These are phyloP conservation scores for Arthrobotrys musiformis DNA, from an alignment of 2,329 filamentous ascomycete genomes.

Conservation along the genomic window DNA sequence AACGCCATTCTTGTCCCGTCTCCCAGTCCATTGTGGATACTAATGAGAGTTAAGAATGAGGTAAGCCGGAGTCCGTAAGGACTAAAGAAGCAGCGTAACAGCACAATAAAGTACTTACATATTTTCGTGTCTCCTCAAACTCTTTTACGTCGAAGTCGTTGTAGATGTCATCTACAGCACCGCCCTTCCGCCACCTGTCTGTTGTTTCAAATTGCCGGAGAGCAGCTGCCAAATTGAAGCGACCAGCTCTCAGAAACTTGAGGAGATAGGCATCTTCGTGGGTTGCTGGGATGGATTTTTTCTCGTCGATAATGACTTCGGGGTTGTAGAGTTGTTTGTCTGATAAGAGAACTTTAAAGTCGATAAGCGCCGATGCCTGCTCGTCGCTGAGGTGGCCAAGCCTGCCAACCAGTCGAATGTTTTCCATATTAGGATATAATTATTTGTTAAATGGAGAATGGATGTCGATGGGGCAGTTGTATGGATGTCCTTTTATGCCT, in stretches of 20 bases:
- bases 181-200: slow-evolving; percentile 35
- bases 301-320: slow-evolving; percentile 46
- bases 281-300: slow-evolving; percentile 22
- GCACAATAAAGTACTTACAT: too few species aligned
- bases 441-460: background rate
- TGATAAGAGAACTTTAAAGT: slow-evolving; percentile 46
- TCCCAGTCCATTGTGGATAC: slow-evolving; percentile 96
- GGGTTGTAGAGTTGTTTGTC: slow-evolving; percentile 43
- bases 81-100: slow-evolving; percentile 49
- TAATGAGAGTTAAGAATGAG: slow-evolving; percentile 62
- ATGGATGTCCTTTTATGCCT: too few species aligned
- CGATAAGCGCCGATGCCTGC: slow-evolving; percentile 25
- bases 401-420: slow-evolving; percentile 27
- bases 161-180: slow-evolving; percentile 32
- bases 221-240: slow-evolving; percentile 29
- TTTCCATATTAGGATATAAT: slow-evolving; percentile 11
- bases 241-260: slow-evolving; percentile 35
- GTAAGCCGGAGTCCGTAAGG: background rate
- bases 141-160: slow-evolving; percentile 43
- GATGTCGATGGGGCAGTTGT: too few species aligned
- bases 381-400: slow-evolving; percentile 41
- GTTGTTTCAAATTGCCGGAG: slow-evolving; percentile 36
- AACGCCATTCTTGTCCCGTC: slow-evolving; percentile 88
- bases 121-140: slow-evolving; percentile 71
- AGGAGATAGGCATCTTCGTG: slow-evolving; percentile 38